These are phyloP conservation scores for Acidomyces sp. DNA, from an alignment of 495 filamentous ascomycete genomes.

Conservation along the genomic window DNA sequence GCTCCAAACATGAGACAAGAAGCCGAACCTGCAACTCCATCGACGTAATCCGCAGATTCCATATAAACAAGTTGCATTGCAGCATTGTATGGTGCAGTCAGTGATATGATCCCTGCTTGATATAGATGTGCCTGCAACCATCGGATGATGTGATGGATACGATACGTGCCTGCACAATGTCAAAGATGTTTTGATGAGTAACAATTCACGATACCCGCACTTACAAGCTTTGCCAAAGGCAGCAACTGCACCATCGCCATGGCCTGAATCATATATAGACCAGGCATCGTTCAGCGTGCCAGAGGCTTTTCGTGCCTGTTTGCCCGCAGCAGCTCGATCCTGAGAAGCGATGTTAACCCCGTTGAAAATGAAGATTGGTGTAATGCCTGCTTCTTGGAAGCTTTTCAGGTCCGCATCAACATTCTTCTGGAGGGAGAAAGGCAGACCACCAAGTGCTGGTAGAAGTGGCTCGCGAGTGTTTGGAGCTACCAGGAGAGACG, in stretches of 20 bases:
- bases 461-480: slow-evolving; percentile 72
- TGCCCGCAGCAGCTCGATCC: slow-evolving; percentile 33
- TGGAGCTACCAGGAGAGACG: slow-evolving; percentile 52
- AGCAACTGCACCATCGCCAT: slow-evolving; percentile 56
- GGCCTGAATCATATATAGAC: slow-evolving; percentile 70
- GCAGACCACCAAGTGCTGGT: slow-evolving; percentile 76
- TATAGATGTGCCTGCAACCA: slow-evolving; percentile 55
- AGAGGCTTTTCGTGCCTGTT: slow-evolving; percentile 23
- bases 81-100: slow-evolving; percentile 81
- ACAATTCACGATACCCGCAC: slow-evolving; percentile 11
- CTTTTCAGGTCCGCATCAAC: slow-evolving; percentile 61
- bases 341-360: slow-evolving; percentile 65
- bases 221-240: slow-evolving; percentile 74
- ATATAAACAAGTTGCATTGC: slow-evolving; percentile 85
- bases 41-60: slow-evolving; percentile 50
- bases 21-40: slow-evolving; percentile 72
- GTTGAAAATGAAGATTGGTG: slow-evolving; percentile 76
- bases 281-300: slow-evolving; percentile 40
- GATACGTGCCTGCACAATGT: slow-evolving; percentile 47
- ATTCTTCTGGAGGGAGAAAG: slow-evolving; percentile 56
- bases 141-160: slow-evolving; percentile 31
- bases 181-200: not conserved
- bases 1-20: slow-evolving; percentile 80
- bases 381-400: slow-evolving; percentile 50
- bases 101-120: slow-evolving; percentile 57